A percentile compares a stretch with the other conserved stretches of the same genome.
Evolutionary conservation across 1,139 yeast species (phyloP).

Genomic region (Blastobotrys indianensis): DNA sequence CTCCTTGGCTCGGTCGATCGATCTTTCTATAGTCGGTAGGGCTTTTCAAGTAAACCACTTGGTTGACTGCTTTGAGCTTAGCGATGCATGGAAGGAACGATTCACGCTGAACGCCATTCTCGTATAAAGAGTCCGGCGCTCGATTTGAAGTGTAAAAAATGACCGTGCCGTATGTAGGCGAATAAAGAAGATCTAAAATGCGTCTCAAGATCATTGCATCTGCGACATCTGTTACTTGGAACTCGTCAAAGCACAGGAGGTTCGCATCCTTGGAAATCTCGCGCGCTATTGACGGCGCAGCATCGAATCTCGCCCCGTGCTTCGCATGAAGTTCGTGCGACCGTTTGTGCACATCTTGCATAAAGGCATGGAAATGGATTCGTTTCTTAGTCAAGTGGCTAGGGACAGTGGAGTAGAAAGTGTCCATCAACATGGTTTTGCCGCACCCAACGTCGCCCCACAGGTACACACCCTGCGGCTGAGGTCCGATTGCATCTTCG

Average conservation of each 20-base stretch:
- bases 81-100: slow-evolving; percentile 90
- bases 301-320: slow-evolving; percentile 67
- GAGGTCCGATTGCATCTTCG: slow-evolving; percentile 26
- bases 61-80: slow-evolving; percentile 63
- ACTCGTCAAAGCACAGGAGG: slow-evolving; percentile 89
- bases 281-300: slow-evolving; percentile 77
- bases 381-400: slow-evolving; percentile 66
- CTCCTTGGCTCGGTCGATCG: slow-evolving; percentile 75
- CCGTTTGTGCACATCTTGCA: slow-evolving; percentile 89
- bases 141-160: slow-evolving; percentile 92
- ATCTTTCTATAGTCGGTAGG: slow-evolving; percentile 92
- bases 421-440: slow-evolving; percentile 95
- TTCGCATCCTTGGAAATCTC: slow-evolving; percentile 74
- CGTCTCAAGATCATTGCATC: slow-evolving; percentile 94
- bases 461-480: slow-evolving; percentile 76
- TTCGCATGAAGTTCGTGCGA: slow-evolving; percentile 65
- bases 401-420: slow-evolving; percentile 82
- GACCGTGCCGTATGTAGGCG: slow-evolving; percentile 71
- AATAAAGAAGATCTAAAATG: slow-evolving; percentile 52
- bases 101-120: slow-evolving; percentile 88
- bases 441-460: slow-evolving; percentile 99
- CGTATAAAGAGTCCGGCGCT: slow-evolving; percentile 87
- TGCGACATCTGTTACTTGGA: slow-evolving; percentile 89
- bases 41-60: slow-evolving; percentile 75
- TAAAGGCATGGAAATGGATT: slow-evolving; percentile 91